phyloP scores from a whole-genome alignment of 441 rosid genomes.

The Adansonia gregorii region DNA sequence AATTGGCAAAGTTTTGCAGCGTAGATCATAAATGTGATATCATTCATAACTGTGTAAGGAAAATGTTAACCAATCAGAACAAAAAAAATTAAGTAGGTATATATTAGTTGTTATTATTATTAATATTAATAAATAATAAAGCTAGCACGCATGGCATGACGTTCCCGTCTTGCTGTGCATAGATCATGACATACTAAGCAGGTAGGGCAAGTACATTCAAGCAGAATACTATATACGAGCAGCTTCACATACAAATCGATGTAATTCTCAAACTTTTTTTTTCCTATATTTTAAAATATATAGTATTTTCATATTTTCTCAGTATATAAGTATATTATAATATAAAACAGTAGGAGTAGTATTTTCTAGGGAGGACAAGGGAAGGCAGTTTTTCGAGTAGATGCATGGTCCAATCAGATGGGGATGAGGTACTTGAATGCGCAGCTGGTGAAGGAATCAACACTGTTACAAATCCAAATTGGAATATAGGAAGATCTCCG shows the following conservation, averaged over 20 bases:
- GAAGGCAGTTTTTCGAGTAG: neutral
- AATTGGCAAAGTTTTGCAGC: neutral
- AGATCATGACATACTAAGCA: neutral
- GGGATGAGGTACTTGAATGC: neutral
- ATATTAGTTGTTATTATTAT: neutral
- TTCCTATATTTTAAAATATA: neutral
- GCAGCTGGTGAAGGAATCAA: constrained; percentile 18
- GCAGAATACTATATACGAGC: neutral
- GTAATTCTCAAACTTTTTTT: neutral
- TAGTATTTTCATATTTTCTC: neutral
- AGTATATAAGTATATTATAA: neutral
- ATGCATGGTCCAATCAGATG: constrained; percentile 22
- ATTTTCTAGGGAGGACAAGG: neutral
- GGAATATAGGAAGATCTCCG: constrained; percentile 35
- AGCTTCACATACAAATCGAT: neutral
- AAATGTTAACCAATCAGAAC: neutral
- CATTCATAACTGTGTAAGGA: neutral
- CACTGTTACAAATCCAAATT: constrained; percentile 32
- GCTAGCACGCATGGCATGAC: neutral
- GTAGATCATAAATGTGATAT: neutral
- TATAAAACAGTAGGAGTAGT: neutral
- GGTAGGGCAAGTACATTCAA: neutral
- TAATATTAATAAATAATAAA: neutral
- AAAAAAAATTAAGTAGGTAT: neutral
- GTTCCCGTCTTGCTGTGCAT: neutral